Percentiles rank a stretch among this genome's conserved stretches.
These are phyloP conservation scores for Astrothelium macrocarpum DNA, from an alignment of 495 filamentous ascomycete species.

Conservation along the genomic window DNA sequence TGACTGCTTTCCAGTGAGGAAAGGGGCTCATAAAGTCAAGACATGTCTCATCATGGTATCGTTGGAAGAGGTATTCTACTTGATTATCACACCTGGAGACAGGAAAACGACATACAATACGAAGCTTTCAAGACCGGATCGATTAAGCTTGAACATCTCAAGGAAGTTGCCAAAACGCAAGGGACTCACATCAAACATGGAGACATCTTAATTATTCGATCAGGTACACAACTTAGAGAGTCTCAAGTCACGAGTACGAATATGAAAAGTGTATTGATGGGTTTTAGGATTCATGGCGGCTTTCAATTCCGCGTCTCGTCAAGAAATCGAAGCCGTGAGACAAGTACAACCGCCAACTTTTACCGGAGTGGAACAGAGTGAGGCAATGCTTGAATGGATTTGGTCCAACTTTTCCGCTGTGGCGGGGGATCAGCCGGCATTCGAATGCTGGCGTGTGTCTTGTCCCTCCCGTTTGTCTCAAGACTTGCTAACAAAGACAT, in stretches of 20 bases:
- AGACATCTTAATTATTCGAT: slow-evolving; percentile 46
- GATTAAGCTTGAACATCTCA: slow-evolving; percentile 39
- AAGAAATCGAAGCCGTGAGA: slow-evolving; percentile 30
- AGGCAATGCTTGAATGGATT: slow-evolving; percentile 32
- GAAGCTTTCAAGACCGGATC: slow-evolving; percentile 34
- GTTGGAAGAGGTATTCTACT: slow-evolving; percentile 42
- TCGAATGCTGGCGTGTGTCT: slow-evolving; percentile 27
- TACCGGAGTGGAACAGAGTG: slow-evolving; percentile 43
- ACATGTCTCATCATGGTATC: slow-evolving; percentile 30
- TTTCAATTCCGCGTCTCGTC: slow-evolving; percentile 23
- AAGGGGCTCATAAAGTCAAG: neutral
- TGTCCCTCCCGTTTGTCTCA: neutral
- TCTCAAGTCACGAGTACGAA: too few species aligned
- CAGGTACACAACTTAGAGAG: slow-evolving; percentile 31
- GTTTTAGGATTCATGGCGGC: slow-evolving; percentile 37
- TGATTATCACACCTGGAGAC: slow-evolving; percentile 32
- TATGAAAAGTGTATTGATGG: neutral
- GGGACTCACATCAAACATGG: slow-evolving; percentile 43
- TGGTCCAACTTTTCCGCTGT: slow-evolving; percentile 32
- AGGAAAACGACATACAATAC: slow-evolving; percentile 24
- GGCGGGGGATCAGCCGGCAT: slow-evolving; percentile 27
- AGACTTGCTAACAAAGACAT: neutral
- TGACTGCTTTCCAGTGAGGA: neutral
- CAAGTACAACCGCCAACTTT: slow-evolving; percentile 32
- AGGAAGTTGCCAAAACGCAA: slow-evolving; percentile 38